Evolutionary conservation across 164 flowering plant species (phyloP).

Genomic region (Taxillus chinensis): DNA sequence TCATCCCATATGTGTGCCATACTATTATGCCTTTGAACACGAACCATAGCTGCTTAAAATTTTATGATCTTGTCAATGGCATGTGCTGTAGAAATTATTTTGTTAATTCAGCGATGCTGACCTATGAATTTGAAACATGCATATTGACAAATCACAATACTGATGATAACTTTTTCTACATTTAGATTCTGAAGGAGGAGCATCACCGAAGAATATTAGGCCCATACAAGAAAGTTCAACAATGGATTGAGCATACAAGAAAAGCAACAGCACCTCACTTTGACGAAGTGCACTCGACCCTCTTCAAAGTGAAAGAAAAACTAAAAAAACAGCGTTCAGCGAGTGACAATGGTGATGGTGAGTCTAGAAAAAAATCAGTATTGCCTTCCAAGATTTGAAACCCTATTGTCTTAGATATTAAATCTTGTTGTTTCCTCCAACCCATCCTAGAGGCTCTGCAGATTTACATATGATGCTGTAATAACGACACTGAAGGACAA

Average conservation of each 20-base stretch:
- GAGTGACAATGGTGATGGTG: constrained; percentile 8
- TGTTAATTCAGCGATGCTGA: no score
- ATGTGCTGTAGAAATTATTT: no score
- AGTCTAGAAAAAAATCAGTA: constrained; percentile 11
- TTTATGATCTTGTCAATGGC: no score
- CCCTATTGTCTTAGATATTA: neutral
- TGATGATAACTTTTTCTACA: neutral
- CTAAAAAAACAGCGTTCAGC: constrained; percentile 18
- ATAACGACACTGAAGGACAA: no score
- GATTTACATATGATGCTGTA: no score
- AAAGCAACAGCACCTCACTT: constrained; percentile 72
- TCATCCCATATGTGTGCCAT: neutral
- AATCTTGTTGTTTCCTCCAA: no score
- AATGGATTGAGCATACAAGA: constrained; percentile 71
- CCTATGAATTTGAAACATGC: no score
- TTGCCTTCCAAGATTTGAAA: constrained; percentile 31
- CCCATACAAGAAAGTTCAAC: constrained; percentile 60
- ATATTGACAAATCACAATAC: neutral
- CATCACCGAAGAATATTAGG: constrained; percentile 48
- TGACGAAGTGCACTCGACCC: constrained; percentile 52
- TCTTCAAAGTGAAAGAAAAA: constrained; percentile 36
- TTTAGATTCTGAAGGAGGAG: constrained; percentile 50
- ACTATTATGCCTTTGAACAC: neutral
- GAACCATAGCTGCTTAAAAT: neutral
- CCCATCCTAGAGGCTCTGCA: no score